phyloP scores from a whole-genome alignment of 345 rosid genomes.

The Camelina hispida region DNA sequence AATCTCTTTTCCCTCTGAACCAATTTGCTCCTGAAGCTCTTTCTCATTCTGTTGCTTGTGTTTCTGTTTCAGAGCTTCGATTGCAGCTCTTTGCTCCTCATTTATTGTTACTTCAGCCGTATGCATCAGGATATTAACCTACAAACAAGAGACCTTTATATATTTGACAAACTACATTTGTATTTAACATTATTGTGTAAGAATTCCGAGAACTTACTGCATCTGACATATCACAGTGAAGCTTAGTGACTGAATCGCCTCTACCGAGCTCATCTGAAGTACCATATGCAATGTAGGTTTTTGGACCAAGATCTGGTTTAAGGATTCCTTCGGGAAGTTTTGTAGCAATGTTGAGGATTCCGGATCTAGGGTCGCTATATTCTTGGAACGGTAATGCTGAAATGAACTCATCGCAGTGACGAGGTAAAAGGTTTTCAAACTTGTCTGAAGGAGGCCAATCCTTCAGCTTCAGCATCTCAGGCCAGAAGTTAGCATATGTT shows the following conservation, averaged over 20 bases:
- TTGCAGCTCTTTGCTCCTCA: constrained; percentile 56
- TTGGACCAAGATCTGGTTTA: constrained; percentile 96
- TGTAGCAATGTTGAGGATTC: constrained; percentile 80
- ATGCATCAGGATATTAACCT: constrained; percentile 93
- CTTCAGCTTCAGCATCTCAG: constrained; percentile 93
- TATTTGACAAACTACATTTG: not conserved
- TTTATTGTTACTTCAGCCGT: constrained; percentile 58
- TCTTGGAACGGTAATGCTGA: constrained; percentile 85
- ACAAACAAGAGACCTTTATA: not conserved
- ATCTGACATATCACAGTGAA: constrained; percentile 93
- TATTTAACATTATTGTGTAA: not conserved
- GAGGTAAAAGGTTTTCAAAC: constrained; percentile 88
- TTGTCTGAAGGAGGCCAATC: constrained; percentile 98
- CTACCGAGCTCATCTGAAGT: constrained; percentile 79
- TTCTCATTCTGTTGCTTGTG: constrained; percentile 68
- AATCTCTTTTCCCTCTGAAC: constrained; percentile 22
- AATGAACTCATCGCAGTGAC: constrained; percentile 91
- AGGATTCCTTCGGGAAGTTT: constrained; percentile 68
- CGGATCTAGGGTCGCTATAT: constrained; percentile 79
- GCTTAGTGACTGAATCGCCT: constrained; percentile 96
- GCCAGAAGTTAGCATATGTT: constrained; percentile 79
- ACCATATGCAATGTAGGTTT: constrained; percentile 94
- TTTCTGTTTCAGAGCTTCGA: constrained; percentile 51
- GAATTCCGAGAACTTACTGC: constrained; percentile 58
- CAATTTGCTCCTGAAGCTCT: constrained; percentile 49